These are phyloP conservation scores for Leishmania guyanensis DNA, from an alignment of 208 protist species.

Conservation along the genomic window DNA sequence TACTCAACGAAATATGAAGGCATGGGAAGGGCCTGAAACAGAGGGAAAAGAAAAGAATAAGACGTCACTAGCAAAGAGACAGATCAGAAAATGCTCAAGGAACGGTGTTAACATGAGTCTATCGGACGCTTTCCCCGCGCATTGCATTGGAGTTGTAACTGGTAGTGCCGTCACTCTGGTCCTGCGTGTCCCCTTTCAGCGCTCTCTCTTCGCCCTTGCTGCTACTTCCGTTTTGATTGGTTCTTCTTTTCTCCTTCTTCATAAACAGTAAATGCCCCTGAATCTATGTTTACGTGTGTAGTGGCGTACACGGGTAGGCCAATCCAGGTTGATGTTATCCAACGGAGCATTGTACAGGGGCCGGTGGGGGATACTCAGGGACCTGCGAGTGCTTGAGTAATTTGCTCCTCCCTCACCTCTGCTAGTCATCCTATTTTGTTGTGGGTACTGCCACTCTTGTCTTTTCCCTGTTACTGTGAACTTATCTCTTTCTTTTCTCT, in stretches of 20 bases:
- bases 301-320: neutral
- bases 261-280: neutral
- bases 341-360: neutral
- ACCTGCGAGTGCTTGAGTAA: neutral
- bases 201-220: neutral
- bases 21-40: neutral
- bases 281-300: neutral
- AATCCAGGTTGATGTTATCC: neutral
- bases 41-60: neutral
- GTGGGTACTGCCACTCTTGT: neutral
- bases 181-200: neutral
- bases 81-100: neutral
- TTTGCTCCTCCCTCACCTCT: neutral
- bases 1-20: neutral
- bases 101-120: neutral
- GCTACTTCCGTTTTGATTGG: neutral
- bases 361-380: neutral
- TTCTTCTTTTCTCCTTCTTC: neutral
- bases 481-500: neutral
- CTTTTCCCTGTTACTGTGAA: neutral
- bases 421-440: neutral
- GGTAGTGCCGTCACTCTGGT: neutral
- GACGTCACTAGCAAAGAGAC: neutral
- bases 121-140: neutral
- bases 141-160: neutral